Evolutionary conservation across 768 basidiomycete species (phyloP).

Genomic region (Termitomyces sp.): DNA sequence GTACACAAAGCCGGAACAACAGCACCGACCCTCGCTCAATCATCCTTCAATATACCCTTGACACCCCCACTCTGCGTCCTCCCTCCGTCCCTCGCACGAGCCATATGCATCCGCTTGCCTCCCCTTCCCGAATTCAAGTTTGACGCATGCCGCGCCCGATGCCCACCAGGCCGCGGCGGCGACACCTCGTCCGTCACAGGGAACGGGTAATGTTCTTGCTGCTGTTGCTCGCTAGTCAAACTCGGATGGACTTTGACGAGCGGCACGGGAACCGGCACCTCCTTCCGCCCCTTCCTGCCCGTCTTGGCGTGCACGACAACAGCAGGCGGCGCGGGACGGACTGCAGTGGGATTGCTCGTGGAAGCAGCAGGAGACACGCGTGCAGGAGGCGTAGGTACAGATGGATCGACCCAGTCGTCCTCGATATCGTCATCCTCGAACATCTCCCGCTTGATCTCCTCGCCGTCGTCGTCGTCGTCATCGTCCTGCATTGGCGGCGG

Average conservation of each 20-base stretch:
- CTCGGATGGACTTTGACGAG: constrained; percentile 25
- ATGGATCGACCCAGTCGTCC: constrained; percentile 69
- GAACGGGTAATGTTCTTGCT: constrained; percentile 55
- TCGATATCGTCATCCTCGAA: constrained; percentile 50
- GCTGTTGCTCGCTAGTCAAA: constrained; percentile 5
- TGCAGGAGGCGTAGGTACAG: constrained; percentile 33
- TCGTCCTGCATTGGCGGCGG: neutral
- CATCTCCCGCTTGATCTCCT: constrained; percentile 40
- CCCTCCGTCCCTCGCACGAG: constrained; percentile 73
- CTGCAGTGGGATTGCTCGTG: constrained; percentile 21
- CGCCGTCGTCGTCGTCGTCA: constrained; percentile 28
- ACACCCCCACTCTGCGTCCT: constrained; percentile 86
- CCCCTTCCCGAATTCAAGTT: constrained; percentile 17
- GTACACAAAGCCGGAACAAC: too few species aligned
- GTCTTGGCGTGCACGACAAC: too few species aligned
- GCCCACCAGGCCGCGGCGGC: constrained; percentile 16
- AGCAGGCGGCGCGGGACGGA: too few species aligned
- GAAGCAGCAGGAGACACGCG: constrained; percentile 4
- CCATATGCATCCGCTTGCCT: constrained; percentile 59
- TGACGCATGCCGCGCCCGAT: constrained; percentile 14
- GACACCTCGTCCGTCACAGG: constrained; percentile 39
- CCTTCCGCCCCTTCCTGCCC: constrained; percentile 27
- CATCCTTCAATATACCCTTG: constrained; percentile 56
- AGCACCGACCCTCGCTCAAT: too few species aligned
- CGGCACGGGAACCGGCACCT: constrained; percentile 37